Percentiles rank a stretch among this genome's conserved stretches.
Evolutionary conservation across 2,329 filamentous ascomycete species (phyloP).

Genomic region (Fusarium pilosicola): DNA sequence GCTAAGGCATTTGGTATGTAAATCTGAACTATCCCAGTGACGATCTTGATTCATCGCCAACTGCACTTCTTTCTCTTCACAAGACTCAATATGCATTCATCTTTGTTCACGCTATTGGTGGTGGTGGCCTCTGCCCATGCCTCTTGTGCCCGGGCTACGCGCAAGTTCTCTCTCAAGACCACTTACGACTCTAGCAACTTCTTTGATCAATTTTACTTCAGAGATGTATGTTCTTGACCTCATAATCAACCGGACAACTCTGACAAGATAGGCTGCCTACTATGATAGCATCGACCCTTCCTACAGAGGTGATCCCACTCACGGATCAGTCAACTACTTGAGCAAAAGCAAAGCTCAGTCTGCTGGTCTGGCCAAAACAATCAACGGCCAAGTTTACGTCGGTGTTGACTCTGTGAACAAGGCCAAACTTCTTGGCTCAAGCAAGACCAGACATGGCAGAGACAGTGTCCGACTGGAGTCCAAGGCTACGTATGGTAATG

Average conservation of each 20-base stretch:
- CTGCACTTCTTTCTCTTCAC: not conserved
- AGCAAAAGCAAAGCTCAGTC: slow-evolving; percentile 46
- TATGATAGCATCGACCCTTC: slow-evolving; percentile 28
- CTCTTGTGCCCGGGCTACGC: not conserved
- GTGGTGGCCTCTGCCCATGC: not conserved
- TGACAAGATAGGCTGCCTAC: slow-evolving; percentile 8
- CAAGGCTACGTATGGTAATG: slow-evolving; percentile 67
- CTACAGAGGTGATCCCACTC: slow-evolving; percentile 64
- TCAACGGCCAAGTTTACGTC: not conserved
- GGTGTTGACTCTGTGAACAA: slow-evolving; percentile 5
- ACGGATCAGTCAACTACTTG: slow-evolving; percentile 71
- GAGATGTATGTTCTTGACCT: not conserved
- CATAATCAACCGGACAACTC: not conserved
- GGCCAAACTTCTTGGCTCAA: slow-evolving; percentile 20
- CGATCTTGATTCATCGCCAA: not conserved
- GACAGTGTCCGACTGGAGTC: slow-evolving; percentile 73
- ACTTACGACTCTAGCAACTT: slow-evolving; percentile 51
- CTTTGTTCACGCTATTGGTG: not conserved
- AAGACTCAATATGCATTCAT: not conserved
- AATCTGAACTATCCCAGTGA: not conserved
- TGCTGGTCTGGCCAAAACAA: slow-evolving; percentile 41
- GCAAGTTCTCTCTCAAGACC: slow-evolving; percentile 15
- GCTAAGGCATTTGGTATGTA: not conserved
- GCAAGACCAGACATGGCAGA: slow-evolving; percentile 47
- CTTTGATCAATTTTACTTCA: slow-evolving; percentile 56